Evolutionary conservation across 495 filamentous ascomycete genomes (phyloP), one percentile per base, ranked within the genome.

Genomic region (Antarctomyces pellizariae): DNA sequence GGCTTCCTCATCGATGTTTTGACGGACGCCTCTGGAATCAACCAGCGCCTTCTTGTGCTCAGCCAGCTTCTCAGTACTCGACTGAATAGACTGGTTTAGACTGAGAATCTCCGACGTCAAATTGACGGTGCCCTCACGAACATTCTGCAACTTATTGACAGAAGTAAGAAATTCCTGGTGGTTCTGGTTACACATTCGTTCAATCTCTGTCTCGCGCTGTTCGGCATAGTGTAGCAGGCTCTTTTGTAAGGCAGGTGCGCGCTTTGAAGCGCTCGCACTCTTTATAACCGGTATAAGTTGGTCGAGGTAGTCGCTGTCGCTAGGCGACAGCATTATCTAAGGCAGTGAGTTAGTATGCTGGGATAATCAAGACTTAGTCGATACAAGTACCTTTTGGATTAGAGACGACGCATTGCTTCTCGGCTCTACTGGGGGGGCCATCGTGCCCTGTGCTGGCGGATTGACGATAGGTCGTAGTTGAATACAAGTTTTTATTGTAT

Each of bases 161-260:
- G 84, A 92, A 13, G 56, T 66, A 17, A 95, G 71, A 42, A 99
- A 99, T 32, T 92, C 86, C 41, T 95, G 84, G 44, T 93, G 86
- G 39, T 93, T 92, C 17, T 70, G 77, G 42, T 84, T 75, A 45
- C 86, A 92, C 35, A 99, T 86, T 7, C 67, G 64, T 50, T 99
- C 89, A 31, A 99, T 95, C 37, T 95, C 80, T 2, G 60, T 46
- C 43, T 99, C 89, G 28, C 82, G 72, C 26, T 89, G 74, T 29
- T 67, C 64, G 16, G 83, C 74, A 48, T 91, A 83, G 25, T 68
- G 64, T 8, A 68, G 62, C 18, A 99, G 53, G 28, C 70, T 68
- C 32, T 80, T 73, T 26, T 80, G 55, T 23, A 99, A 71, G 28
- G 70, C 63, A 12, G 59, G 54, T 4, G 75, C 70, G 25, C 75